Evolutionary conservation across 805 yeast genomes (phyloP).

Genomic region (Zygoascus ofunaensis): DNA sequence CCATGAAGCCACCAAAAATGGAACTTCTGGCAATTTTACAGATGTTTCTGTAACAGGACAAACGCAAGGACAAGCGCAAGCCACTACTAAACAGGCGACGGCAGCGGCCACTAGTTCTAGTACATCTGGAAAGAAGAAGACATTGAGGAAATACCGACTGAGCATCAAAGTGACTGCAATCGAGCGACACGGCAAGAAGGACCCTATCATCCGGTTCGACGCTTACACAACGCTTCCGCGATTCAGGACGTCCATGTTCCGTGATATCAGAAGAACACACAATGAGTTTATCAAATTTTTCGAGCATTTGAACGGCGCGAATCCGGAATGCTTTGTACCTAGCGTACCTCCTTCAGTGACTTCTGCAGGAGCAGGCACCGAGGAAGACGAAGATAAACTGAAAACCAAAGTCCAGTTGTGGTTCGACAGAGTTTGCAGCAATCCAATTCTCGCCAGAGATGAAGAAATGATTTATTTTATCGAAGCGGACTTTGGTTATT

Average conservation of each 20-base stretch:
- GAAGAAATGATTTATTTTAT: slow-evolving; percentile 82
- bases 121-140: neutral
- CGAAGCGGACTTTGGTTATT: slow-evolving; percentile 63
- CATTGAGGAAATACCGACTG: slow-evolving; percentile 33
- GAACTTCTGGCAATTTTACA: neutral
- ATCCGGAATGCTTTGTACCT: slow-evolving; percentile 90
- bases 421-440: slow-evolving; percentile 64
- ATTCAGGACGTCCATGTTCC: slow-evolving; percentile 60
- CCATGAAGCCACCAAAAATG: neutral
- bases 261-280: slow-evolving; percentile 71
- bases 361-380: slow-evolving; percentile 73
- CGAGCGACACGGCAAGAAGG: slow-evolving; percentile 64
- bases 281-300: slow-evolving; percentile 69
- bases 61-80: too few relatives aligned
- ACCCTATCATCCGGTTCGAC: slow-evolving; percentile 73
- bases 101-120: neutral
- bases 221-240: slow-evolving; percentile 61
- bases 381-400: slow-evolving; percentile 61
- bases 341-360: slow-evolving; percentile 70
- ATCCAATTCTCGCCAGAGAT: slow-evolving; percentile 75
- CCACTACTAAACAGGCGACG: neutral
- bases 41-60: neutral
- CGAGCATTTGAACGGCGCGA: slow-evolving; percentile 66
- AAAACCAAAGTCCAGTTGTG: slow-evolving; percentile 63
- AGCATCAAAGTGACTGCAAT: slow-evolving; percentile 52